Evolutionary conservation across 768 basidiomycete genomes (phyloP), one percentile per base, ranked within the genome.

Genomic region (Coprinellus micaceus): DNA sequence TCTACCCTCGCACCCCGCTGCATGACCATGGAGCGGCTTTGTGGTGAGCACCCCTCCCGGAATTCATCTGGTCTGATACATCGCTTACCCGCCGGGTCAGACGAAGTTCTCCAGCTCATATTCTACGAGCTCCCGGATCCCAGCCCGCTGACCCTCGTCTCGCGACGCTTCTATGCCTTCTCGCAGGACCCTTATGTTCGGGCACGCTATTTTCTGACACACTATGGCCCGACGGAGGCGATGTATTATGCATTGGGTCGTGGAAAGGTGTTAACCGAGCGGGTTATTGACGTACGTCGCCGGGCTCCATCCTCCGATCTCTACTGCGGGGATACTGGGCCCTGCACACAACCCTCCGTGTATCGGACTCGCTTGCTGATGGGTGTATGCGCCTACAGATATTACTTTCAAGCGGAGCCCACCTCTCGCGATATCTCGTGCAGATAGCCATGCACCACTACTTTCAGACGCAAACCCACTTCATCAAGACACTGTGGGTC

Each of bases 371-470:
- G 62, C 43, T 62, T 45, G 58, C 58, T 19, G 13, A 7, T 19
- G 19, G 4, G 12, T 51, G 33, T 51, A 51, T 51, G 36, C 57
- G 33, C 13, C 33, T 33, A 33, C 13, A 91, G 89, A 87, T 87
- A 64, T 79, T 91, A 53, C 73, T 90, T 56, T 76, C 81, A 50
- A 89, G 87, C 62, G 88, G 88, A 53, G 89, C 88, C 53, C 86
- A 88, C 65, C 68, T 91, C 59, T 91, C 89, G 59, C 82, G 89
- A 47, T 91, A 91, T 71, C 78, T 91, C 46, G 77, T 86, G 45
- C 89, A 91, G 69, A 78, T 87, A 52, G 86, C 88, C 33, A 82
- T 86, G 52, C 88, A 90, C 58, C 89, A 91, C 66, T 89, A 84
- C 67, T 91, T 89, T 67, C 81, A 85, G 59, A 82, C 86, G 2